phyloP scores from a whole-genome alignment of 2,329 filamentous ascomycete species.

The Sporothrix globosa region DNA sequence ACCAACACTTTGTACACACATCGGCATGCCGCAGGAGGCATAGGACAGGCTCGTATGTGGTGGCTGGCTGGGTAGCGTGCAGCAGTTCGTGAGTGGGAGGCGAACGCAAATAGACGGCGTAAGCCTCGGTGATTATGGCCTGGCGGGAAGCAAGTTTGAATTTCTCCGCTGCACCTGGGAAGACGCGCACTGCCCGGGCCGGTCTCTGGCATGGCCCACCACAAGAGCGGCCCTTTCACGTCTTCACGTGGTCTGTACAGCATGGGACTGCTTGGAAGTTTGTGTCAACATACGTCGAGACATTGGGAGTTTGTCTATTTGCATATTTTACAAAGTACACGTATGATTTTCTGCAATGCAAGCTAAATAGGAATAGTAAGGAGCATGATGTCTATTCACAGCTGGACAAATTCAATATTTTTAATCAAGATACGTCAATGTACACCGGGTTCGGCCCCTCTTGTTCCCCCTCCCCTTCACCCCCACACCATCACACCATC shows the following conservation, averaged over 20 bases:
- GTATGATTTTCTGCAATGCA: too few species aligned
- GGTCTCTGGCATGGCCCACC: conserved; percentile 1
- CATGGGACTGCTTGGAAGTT: not conserved
- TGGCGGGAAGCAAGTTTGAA: not conserved
- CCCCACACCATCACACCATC: conserved; percentile 23
- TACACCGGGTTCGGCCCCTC: conserved; percentile 3
- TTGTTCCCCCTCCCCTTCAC: conserved; percentile 13
- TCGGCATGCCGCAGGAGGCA: not conserved
- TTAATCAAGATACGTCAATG: too few species aligned
- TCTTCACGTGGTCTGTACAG: conserved; percentile 9
- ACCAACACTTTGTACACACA: not conserved
- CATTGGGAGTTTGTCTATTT: too few species aligned
- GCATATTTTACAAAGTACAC: too few species aligned
- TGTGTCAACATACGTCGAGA: not conserved
- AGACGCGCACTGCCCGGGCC: conserved; percentile 6
- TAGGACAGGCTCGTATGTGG: not conserved
- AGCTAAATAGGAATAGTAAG: too few species aligned
- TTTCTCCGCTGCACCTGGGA: conserved; percentile 3
- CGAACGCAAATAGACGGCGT: conserved; percentile 6
- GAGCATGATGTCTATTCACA: too few species aligned
- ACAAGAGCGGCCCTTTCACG: conserved; percentile 6
- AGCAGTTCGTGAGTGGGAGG: not conserved
- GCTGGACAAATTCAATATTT: too few species aligned
- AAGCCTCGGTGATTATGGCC: not conserved
- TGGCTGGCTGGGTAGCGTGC: not conserved